phyloP scores from a whole-genome alignment of 345 rosid species.

The Luvunga scandens region DNA sequence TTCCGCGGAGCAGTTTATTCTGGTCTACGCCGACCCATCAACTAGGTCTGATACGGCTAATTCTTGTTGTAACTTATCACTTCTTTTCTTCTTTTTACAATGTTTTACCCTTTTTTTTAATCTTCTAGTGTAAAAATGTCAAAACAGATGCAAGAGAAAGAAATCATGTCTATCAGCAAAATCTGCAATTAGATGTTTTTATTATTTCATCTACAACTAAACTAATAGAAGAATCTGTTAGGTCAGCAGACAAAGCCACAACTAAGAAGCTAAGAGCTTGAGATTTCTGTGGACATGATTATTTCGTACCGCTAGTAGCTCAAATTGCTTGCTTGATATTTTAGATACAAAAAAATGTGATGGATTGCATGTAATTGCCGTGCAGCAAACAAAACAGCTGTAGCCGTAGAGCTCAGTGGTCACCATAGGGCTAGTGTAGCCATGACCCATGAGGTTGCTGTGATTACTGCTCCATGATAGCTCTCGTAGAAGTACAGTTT shows the following conservation, averaged over 20 bases:
- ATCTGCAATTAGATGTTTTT: background rate
- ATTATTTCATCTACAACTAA: background rate
- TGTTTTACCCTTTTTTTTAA: background rate
- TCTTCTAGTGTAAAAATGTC: constrained; percentile 15
- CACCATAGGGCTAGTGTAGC: no score
- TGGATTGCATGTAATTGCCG: no score
- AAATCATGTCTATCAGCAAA: background rate
- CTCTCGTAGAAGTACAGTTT: no score
- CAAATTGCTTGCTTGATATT: no score
- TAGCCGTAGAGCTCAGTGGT: no score
- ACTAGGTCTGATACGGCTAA: constrained; percentile 20
- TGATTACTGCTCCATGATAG: no score
- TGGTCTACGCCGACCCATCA: constrained; percentile 43
- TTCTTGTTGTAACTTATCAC: constrained; percentile 10
- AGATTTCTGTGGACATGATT: background rate
- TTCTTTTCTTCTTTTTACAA: background rate
- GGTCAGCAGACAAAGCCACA: background rate
- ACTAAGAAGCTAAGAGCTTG: background rate
- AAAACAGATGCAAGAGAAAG: background rate
- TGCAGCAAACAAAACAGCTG: no score
- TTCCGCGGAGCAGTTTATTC: constrained; percentile 64
- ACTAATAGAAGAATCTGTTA: background rate
- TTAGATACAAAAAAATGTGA: no score
- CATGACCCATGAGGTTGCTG: no score
- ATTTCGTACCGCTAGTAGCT: no score